Percentiles rank a stretch among this genome's conserved stretches.
Evolutionary conservation across 2,329 filamentous ascomycete genomes (phyloP).

Genomic region (Domatiomyces globalis): DNA sequence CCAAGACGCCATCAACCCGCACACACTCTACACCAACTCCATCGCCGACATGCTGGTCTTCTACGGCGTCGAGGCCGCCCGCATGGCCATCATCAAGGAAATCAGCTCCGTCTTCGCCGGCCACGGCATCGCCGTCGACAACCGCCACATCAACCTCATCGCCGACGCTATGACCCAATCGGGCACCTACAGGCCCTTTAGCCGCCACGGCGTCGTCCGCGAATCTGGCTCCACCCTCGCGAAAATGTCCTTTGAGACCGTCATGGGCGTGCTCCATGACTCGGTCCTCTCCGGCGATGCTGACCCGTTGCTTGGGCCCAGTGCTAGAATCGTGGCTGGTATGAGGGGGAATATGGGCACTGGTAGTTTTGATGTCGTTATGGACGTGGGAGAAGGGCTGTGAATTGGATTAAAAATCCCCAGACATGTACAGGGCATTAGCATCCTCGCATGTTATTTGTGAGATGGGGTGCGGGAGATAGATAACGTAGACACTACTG

Average conservation of each 20-base stretch:
- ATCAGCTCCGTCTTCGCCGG: slow-evolving; percentile 71
- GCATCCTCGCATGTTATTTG: too few species aligned
- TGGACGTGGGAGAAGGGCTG: slow-evolving; percentile 7
- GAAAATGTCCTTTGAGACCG: slow-evolving; percentile 99
- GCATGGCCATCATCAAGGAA: slow-evolving; percentile 74
- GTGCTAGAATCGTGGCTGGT: slow-evolving; percentile 77
- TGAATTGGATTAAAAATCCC: neutral
- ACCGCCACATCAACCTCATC: slow-evolving; percentile 85
- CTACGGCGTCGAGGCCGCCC: slow-evolving; percentile 89
- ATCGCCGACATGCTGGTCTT: slow-evolving; percentile 69
- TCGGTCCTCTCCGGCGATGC: slow-evolving; percentile 79
- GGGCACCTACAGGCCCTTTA: slow-evolving; percentile 82
- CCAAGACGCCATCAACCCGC: slow-evolving; percentile 69
- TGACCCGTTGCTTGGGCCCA: slow-evolving; percentile 76
- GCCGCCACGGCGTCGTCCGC: slow-evolving; percentile 65
- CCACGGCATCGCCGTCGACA: slow-evolving; percentile 86
- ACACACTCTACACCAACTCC: slow-evolving; percentile 82
- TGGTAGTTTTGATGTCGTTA: slow-evolving; percentile 76
- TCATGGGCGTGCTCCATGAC: slow-evolving; percentile 81
- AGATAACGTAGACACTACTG: too few species aligned
- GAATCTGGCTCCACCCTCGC: slow-evolving; percentile 81
- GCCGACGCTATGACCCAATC: slow-evolving; percentile 95
- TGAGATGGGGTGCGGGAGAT: too few species aligned
- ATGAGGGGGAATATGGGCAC: slow-evolving; percentile 72
- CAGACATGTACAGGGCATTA: too few species aligned